Evolutionary conservation across 2,329 filamentous ascomycete species (phyloP).

Genomic region (Neofusicoccum laricinum): DNA sequence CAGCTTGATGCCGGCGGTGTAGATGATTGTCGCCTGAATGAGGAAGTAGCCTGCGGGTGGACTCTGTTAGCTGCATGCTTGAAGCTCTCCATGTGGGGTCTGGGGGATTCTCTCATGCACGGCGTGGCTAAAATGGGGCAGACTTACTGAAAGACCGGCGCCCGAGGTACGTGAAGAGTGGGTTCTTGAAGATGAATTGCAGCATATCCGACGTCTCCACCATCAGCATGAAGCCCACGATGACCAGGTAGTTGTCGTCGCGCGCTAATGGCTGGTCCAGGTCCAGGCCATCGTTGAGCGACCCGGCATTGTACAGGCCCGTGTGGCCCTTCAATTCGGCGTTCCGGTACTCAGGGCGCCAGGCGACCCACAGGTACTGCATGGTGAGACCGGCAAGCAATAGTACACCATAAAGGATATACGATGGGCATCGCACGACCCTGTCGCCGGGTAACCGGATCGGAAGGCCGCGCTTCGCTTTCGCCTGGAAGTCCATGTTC

Average conservation of each 20-base stretch:
- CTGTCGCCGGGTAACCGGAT: conserved; percentile 17
- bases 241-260: conserved; percentile 44
- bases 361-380: conserved; percentile 45
- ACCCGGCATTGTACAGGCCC: conserved; percentile 38
- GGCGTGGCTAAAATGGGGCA: background rate
- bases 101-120: background rate
- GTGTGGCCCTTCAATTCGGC: conserved; percentile 42
- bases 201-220: conserved; percentile 39
- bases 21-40: conserved; percentile 41
- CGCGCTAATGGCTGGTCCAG: conserved; percentile 35
- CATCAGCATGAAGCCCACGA: conserved; percentile 42
- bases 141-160: conserved; percentile 45
- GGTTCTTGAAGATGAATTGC: conserved; percentile 35
- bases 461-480: conserved; percentile 18
- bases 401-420: conserved; percentile 32
- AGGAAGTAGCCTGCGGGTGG: conserved; percentile 38
- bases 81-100: background rate
- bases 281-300: conserved; percentile 36
- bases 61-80: background rate
- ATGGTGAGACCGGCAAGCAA: conserved; percentile 37
- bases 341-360: conserved; percentile 33
- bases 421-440: conserved; percentile 21
- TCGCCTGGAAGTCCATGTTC: conserved; percentile 39
- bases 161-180: conserved; percentile 38
- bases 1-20: conserved; percentile 41